Conservation (phyloP, 2,329 filamentous ascomycete genomes). For the Botrytis galanthina region DNA sequence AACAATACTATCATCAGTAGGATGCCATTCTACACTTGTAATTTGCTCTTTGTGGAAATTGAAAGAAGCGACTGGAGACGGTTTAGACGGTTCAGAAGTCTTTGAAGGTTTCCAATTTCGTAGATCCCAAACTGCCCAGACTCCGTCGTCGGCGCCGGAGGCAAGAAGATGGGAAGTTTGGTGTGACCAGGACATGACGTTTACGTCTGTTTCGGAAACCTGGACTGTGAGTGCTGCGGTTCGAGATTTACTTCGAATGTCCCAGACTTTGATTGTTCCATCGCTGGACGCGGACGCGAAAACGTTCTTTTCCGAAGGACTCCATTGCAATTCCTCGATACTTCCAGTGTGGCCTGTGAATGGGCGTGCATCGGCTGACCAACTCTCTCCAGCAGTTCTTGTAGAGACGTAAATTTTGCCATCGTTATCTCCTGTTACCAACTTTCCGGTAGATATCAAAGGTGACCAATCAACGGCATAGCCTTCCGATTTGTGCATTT, state of each 20-base stretch:
- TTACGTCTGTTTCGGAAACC: constrained; percentile 82
- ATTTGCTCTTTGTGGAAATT: constrained; percentile 96
- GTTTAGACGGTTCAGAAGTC: constrained; percentile 48
- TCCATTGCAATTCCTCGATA: constrained; percentile 97
- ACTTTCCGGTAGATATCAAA: constrained; percentile 72
- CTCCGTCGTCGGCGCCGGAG: constrained; percentile 87
- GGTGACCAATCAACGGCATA: constrained; percentile 98
- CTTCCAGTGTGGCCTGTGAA: constrained; percentile 82
- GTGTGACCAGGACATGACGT: constrained; percentile 93
- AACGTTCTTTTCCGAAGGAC: constrained; percentile 85
- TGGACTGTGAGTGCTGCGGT: constrained; percentile 85
- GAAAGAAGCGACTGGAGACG: constrained; percentile 87
- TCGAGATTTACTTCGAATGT: constrained; percentile 84
- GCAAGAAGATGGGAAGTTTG: constrained; percentile 87
- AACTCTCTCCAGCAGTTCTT: constrained; percentile 81
- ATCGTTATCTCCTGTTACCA: constrained; percentile 87
- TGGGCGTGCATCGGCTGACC: constrained; percentile 79
- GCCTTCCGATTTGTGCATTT: constrained; percentile 89
- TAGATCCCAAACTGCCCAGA: constrained; percentile 95
- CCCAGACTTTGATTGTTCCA: constrained; percentile 94
- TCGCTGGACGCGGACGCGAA: constrained; percentile 94
- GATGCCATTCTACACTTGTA: constrained; percentile 95
- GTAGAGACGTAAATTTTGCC: constrained; percentile 88
- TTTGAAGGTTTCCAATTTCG: constrained; percentile 82
- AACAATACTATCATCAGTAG: constrained; percentile 92